A percentile compares a stretch with the other conserved stretches of the same genome.
Evolutionary conservation across 257 asterid genomes (phyloP).

Genomic region (Solanum appendiculatum): DNA sequence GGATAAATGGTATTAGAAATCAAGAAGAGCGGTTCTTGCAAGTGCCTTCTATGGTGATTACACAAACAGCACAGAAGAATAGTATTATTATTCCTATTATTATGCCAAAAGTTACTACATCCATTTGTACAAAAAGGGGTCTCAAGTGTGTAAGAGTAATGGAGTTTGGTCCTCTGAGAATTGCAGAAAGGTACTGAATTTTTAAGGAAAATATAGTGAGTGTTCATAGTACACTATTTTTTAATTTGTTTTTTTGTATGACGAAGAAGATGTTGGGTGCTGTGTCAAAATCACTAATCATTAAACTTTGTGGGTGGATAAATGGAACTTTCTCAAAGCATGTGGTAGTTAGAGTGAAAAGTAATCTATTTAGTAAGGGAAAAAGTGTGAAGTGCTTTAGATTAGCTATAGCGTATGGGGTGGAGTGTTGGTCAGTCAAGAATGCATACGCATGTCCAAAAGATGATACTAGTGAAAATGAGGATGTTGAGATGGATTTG

Average conservation of each 20-base stretch:
- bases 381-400: neutral
- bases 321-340: neutral
- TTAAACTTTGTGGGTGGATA: neutral
- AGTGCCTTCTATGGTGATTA: slow-evolving; percentile 74
- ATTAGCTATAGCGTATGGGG: too few relatives aligned
- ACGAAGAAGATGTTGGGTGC: neutral
- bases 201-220: neutral
- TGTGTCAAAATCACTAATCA: neutral
- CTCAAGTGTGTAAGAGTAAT: neutral
- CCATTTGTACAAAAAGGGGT: slow-evolving; percentile 27
- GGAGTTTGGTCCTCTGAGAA: neutral
- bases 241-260: neutral
- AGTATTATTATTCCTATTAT: slow-evolving; percentile 77
- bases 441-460: neutral
- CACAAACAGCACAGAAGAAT: slow-evolving; percentile 64
- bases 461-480: too few relatives aligned
- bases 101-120: slow-evolving; percentile 73
- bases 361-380: neutral
- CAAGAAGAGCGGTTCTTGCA: slow-evolving; percentile 51
- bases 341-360: neutral
- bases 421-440: neutral
- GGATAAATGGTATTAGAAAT: slow-evolving; percentile 15
- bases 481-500: neutral
- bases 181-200: neutral
- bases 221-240: neutral